Base-by-base conservation (phyloP, 148 eudicot genomes). In the Euryodendron excelsum region DNA sequence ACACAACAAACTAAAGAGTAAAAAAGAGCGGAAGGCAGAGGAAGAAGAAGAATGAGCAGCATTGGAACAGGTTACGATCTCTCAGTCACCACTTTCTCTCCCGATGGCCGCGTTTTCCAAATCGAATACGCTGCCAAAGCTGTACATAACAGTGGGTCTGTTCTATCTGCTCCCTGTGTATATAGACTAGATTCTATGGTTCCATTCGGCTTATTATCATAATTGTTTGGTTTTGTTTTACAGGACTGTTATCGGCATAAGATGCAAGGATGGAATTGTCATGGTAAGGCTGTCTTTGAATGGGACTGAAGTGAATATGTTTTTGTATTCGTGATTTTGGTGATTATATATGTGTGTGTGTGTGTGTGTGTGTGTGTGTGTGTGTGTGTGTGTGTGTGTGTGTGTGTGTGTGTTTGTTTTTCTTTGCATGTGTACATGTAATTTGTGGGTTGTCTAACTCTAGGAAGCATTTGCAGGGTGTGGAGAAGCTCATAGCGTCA, bases 251-350 rank as follows among this genome's bases (percentile, higher is more conserved):
- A 85, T 93, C 27, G 97, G 86, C 5, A 91, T 91, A 78, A 88
- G 78, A 75, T 93, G 97, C 90, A 93, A 93, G 76, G 94, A 93
- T 78, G 97, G 97, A 28, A 75, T 93, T 27, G 97, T 93, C 62
- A 73, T 91, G 93, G 98, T 88, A 73, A 37, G 14, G 2, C 74
- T 20, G 31, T 72, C 18, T 75, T 10, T 20, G n/a, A n/a, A n/a
- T n/a, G n/a, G n/a, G n/a, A n/a, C n/a, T n/a, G n/a, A n/a, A n/a
- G n/a, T n/a, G n/a, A n/a, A n/a, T n/a, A n/a, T n/a, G n/a, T n/a
- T 30, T 21, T 14, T 48, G 2, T 48, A 33, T 47, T 27, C 33
- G 15, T 17, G 5, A 50, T 72, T 28, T 28, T 48, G 50, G 75
- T 60, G 56, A 11, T 48, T 48, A 20, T 41, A n/a, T 41, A 41